Percentiles rank a stretch among this genome's conserved stretches.
phyloP scores from a whole-genome alignment of 805 yeast species.

The Cyberlindnera xishuangbannaensis region DNA sequence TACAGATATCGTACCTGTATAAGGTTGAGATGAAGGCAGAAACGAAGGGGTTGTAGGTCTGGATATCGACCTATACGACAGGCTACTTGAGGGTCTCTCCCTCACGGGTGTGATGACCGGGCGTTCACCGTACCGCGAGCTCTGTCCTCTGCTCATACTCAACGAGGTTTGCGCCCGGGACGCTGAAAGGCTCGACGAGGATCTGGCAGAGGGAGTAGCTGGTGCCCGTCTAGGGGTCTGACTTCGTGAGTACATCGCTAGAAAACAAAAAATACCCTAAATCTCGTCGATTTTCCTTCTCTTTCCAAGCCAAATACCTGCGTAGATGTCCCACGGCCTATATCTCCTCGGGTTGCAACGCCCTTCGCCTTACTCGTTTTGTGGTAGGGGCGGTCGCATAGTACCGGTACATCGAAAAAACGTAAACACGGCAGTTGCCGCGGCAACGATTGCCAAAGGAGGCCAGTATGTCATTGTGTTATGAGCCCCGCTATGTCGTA shows the following conservation, averaged over 20 bases:
- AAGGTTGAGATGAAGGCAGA: slow-evolving; percentile 25
- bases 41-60: slow-evolving; percentile 24
- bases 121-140: slow-evolving; percentile 19
- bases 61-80: slow-evolving; percentile 11
- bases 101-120: slow-evolving; percentile 20
- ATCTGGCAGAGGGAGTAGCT: slow-evolving; percentile 21
- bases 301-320: too few relatives aligned
- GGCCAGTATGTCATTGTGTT: too few relatives aligned
- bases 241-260: slow-evolving; percentile 16
- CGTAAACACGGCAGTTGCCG: too few relatives aligned
- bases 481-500: too few relatives aligned
- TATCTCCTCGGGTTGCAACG: too few relatives aligned
- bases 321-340: too few relatives aligned
- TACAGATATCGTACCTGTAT: slow-evolving; percentile 70
- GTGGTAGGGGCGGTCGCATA: too few relatives aligned
- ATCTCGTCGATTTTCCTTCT: too few relatives aligned
- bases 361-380: too few relatives aligned
- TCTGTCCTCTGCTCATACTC: slow-evolving; percentile 10
- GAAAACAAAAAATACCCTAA: too few relatives aligned
- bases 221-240: slow-evolving; percentile 21
- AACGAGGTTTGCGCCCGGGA: slow-evolving; percentile 21
- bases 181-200: slow-evolving; percentile 16
- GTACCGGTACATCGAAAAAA: too few relatives aligned
- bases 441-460: too few relatives aligned
- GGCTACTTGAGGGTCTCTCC: slow-evolving; percentile 16